Percentiles rank a stretch among this genome's conserved stretches.
These are phyloP conservation scores for Phoma herbarum DNA, from an alignment of 2,329 filamentous ascomycete species.

Conservation along the genomic window DNA sequence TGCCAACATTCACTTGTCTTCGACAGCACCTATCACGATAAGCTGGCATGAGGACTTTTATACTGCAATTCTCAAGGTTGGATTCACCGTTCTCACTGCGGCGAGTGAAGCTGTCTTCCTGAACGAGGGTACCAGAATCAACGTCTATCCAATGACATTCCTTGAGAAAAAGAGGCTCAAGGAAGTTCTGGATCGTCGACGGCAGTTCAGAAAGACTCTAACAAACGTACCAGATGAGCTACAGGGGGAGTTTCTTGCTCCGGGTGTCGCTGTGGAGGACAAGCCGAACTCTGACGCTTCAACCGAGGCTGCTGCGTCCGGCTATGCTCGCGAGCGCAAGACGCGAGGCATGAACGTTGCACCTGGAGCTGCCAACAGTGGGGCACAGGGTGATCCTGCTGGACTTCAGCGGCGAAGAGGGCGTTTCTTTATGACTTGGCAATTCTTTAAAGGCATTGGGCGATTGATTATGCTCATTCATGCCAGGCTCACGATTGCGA, in stretches of 20 bases:
- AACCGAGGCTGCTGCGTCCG: constrained; percentile 40
- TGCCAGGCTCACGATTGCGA: constrained; percentile 63
- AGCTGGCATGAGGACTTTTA: constrained; percentile 95
- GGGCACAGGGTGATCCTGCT: constrained; percentile 67
- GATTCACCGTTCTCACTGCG: constrained; percentile 88
- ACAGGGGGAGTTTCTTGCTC: constrained; percentile 52
- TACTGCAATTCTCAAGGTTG: constrained; percentile 83
- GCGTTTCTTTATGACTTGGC: constrained; percentile 77
- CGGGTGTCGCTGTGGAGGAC: constrained; percentile 43
- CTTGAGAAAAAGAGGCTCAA: constrained; percentile 85
- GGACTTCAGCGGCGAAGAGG: constrained; percentile 81
- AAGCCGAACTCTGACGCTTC: constrained; percentile 49
- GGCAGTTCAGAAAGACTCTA: constrained; percentile 49
- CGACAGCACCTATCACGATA: constrained; percentile 70
- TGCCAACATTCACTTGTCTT: constrained; percentile 84
- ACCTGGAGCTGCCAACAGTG: constrained; percentile 36
- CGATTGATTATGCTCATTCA: constrained; percentile 68
- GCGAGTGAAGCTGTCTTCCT: constrained; percentile 96
- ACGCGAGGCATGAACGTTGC: constrained; percentile 54
- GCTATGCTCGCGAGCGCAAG: constrained; percentile 76
- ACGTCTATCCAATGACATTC: constrained; percentile 82
- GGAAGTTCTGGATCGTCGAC: constrained; percentile 70
- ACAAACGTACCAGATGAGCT: constrained; percentile 55
- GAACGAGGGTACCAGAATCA: constrained; percentile 83
- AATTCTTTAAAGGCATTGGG: constrained; percentile 79